These are phyloP conservation scores for Penicillium maclennaniae DNA, from an alignment of 495 filamentous ascomycete genomes.

Conservation along the genomic window DNA sequence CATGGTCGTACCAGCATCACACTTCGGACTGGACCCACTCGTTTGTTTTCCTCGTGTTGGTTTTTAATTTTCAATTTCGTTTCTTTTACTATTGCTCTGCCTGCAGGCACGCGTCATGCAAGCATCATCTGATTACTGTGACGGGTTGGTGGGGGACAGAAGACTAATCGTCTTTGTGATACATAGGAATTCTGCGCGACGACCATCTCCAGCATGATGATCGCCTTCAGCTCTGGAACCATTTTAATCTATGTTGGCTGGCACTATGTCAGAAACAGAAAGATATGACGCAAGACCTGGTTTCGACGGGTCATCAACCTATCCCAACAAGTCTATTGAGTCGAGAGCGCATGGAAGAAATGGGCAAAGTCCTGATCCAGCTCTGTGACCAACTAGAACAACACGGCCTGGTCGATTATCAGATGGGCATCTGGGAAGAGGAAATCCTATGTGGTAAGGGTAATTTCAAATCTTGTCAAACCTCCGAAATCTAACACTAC, in stretches of 20 bases:
- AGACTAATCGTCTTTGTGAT: conserved; percentile 30
- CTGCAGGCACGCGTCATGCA: conserved; percentile 21
- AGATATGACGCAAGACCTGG: conserved; percentile 60
- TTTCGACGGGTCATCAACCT: conserved; percentile 56
- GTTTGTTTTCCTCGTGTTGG: background rate
- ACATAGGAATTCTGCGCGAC: conserved; percentile 66
- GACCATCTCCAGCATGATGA: conserved; percentile 66
- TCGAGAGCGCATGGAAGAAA: conserved; percentile 64
- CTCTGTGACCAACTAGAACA: conserved; percentile 83
- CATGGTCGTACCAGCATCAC: background rate
- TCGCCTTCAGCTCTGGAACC: conserved; percentile 80
- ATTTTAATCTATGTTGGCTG: conserved; percentile 95
- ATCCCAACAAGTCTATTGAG: conserved; percentile 63
- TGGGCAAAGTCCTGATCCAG: conserved; percentile 76
- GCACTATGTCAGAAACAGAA: conserved; percentile 82
- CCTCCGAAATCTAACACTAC: background rate
- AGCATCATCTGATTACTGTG: conserved; percentile 15
- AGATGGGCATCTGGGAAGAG: conserved; percentile 95
- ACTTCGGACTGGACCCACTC: background rate
- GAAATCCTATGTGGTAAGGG: conserved; percentile 81
- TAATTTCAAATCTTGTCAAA: background rate
- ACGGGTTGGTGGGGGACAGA: background rate
- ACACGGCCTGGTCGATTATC: conserved; percentile 91
- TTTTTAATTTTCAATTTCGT: background rate
- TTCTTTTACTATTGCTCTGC: background rate